Evolutionary conservation across 1,284 basidiomycete species (phyloP).

Genomic region (Exobasidium rhododendri): DNA sequence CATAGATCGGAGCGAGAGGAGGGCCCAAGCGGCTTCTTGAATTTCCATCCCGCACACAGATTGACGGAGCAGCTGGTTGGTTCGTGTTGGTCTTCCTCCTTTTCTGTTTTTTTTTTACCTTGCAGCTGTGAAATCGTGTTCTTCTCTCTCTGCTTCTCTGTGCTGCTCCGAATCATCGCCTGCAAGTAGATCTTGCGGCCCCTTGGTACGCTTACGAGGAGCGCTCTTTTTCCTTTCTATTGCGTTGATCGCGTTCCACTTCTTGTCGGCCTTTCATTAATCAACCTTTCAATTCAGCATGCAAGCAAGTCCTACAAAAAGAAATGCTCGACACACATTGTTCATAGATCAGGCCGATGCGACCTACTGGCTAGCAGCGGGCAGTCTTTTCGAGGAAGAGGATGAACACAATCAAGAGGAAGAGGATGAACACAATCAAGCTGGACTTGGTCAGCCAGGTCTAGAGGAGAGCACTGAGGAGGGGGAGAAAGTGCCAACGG

Average conservation of each 20-base stretch:
- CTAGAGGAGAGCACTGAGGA: not conserved
- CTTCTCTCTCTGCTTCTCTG: no score
- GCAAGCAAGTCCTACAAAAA: no score
- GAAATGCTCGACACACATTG: not conserved
- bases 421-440: not conserved
- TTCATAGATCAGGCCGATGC: conserved; percentile 8
- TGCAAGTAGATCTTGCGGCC: no score
- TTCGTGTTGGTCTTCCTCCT: no score
- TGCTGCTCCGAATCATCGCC: no score
- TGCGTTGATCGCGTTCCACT: not conserved
- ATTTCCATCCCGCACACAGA: no score
- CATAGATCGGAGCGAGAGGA: no score
- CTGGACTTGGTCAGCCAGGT: not conserved
- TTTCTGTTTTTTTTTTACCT: no score
- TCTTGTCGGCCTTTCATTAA: not conserved
- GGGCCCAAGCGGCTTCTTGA: no score
- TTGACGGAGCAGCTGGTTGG: no score
- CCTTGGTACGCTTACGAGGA: not conserved
- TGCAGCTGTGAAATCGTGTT: no score
- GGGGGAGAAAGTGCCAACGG: no score
- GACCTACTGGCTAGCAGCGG: conserved; percentile 3
- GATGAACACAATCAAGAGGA: not conserved
- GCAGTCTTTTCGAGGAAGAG: not conserved
- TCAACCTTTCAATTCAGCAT: not conserved
- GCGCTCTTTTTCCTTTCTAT: not conserved